Conservation (phyloP, 2,329 filamentous ascomycete species). For the Akanthomyces muscarius region DNA sequence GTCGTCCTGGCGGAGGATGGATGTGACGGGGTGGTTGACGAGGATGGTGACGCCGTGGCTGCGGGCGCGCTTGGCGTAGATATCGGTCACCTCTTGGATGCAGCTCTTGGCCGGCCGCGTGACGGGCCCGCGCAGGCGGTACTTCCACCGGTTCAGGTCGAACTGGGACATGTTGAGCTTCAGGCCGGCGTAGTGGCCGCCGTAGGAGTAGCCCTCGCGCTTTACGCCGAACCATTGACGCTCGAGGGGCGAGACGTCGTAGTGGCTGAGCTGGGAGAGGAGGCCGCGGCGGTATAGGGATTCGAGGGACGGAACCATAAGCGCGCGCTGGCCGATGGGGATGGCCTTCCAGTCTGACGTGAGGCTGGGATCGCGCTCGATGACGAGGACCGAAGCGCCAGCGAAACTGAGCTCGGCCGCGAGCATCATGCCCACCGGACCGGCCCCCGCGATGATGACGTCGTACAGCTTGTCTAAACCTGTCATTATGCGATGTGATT, state of each 20-base stretch:
- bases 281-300: constrained; percentile 36
- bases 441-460: constrained; percentile 34
- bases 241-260: constrained; percentile 19
- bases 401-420: constrained; percentile 34
- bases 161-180: constrained; percentile 26
- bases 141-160: constrained; percentile 28
- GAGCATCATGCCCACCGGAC: constrained; percentile 34
- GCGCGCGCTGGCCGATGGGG: constrained; percentile 28
- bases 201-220: constrained; percentile 22
- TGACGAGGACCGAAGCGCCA: constrained; percentile 32
- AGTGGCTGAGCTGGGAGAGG: constrained; percentile 27
- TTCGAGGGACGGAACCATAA: constrained; percentile 34
- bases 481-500: constrained; percentile 1
- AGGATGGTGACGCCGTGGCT: constrained; percentile 28
- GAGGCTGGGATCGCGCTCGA: constrained; percentile 26
- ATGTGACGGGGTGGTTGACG: constrained; percentile 25
- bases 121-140: constrained; percentile 29
- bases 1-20: constrained; percentile 23
- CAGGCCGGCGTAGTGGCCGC: constrained; percentile 33
- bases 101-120: constrained; percentile 22
- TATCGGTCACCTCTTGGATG: constrained; percentile 25
- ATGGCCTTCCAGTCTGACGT: constrained; percentile 26
- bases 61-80: constrained; percentile 23
- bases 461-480: constrained; percentile 26
- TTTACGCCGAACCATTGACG: constrained; percentile 15